A percentile compares a stretch with the other conserved stretches of the same genome.
Evolutionary conservation across 179 eudicot species (phyloP).

Genomic region (Amaranthus tricolor): DNA sequence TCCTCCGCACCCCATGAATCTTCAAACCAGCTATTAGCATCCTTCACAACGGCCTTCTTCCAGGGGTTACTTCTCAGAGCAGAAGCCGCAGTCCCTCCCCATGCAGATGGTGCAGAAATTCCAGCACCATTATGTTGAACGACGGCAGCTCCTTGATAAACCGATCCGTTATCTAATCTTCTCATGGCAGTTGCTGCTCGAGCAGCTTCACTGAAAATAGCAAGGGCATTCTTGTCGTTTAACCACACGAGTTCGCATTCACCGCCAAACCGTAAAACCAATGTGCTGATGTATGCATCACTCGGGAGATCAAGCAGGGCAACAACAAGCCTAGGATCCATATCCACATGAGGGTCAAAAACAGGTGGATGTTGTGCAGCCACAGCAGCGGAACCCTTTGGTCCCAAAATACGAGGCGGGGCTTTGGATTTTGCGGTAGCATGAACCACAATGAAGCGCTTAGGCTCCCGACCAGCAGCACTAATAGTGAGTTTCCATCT

Average conservation of each 20-base stretch:
- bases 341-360: slow-evolving; percentile 73
- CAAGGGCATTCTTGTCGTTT: slow-evolving; percentile 91
- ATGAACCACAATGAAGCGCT: slow-evolving; percentile 71
- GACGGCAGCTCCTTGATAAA: slow-evolving; percentile 67
- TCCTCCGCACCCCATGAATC: slow-evolving; percentile 75
- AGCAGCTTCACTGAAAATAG: slow-evolving; percentile 86
- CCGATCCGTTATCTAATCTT: slow-evolving; percentile 85
- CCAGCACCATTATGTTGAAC: slow-evolving; percentile 38
- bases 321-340: slow-evolving; percentile 93
- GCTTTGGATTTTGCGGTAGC: slow-evolving; percentile 74
- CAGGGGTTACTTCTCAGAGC: slow-evolving; percentile 59
- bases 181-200: slow-evolving; percentile 99
- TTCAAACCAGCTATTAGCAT: slow-evolving; percentile 47
- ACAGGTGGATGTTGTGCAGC: slow-evolving; percentile 44
- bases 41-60: slow-evolving; percentile 84
- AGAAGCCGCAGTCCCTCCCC: slow-evolving; percentile 48
- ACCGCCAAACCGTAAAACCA: slow-evolving; percentile 93
- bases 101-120: slow-evolving; percentile 35
- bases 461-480: slow-evolving; percentile 98
- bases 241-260: slow-evolving; percentile 98
- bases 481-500: slow-evolving; percentile 86
- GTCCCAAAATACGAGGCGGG: slow-evolving; percentile 69
- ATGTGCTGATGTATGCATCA: slow-evolving; percentile 84
- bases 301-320: slow-evolving; percentile 83
- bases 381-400: slow-evolving; percentile 44